A percentile compares a stretch with the other conserved stretches of the same genome.
These are phyloP conservation scores for Ganoderma lingzhi DNA, from an alignment of 1,284 basidiomycete species.

Conservation along the genomic window DNA sequence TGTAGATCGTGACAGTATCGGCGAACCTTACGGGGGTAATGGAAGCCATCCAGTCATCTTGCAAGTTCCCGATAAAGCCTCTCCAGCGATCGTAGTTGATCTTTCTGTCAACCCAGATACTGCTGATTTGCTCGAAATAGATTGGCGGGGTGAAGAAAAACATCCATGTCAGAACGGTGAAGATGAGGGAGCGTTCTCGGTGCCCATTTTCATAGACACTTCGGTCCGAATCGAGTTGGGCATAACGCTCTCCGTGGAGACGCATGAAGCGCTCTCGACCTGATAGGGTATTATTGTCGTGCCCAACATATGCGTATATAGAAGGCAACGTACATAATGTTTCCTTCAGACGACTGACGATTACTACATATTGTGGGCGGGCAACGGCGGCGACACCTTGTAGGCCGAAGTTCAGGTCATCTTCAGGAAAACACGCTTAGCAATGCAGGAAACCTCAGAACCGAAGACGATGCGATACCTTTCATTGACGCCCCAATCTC, in stretches of 20 bases:
- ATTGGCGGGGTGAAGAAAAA: slow-evolving; percentile 37
- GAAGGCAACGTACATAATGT: background rate
- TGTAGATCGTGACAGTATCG: background rate
- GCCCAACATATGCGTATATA: background rate
- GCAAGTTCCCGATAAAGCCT: slow-evolving; percentile 33
- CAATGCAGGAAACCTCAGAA: background rate
- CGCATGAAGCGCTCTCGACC: slow-evolving; percentile 30
- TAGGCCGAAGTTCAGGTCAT: background rate
- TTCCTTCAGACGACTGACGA: slow-evolving; percentile 2
- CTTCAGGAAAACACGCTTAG: background rate
- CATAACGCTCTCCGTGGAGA: slow-evolving; percentile 35
- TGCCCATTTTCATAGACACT: slow-evolving; percentile 22
- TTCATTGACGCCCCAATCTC: slow-evolving; percentile 3
- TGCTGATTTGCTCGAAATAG: slow-evolving; percentile 36
- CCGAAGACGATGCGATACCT: too few species aligned
- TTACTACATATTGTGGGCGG: slow-evolving; percentile 1
- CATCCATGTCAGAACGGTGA: slow-evolving; percentile 32
- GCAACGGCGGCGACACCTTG: background rate
- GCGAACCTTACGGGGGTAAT: slow-evolving; percentile 38
- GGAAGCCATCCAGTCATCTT: slow-evolving; percentile 39
- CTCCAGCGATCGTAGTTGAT: slow-evolving; percentile 39
- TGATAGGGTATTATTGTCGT: background rate
- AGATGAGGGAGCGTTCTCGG: slow-evolving; percentile 23
- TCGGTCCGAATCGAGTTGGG: slow-evolving; percentile 33
- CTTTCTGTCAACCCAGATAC: slow-evolving; percentile 36